Base-by-base conservation (phyloP, 768 basidiomycete species). In the Lactarius quietus region DNA sequence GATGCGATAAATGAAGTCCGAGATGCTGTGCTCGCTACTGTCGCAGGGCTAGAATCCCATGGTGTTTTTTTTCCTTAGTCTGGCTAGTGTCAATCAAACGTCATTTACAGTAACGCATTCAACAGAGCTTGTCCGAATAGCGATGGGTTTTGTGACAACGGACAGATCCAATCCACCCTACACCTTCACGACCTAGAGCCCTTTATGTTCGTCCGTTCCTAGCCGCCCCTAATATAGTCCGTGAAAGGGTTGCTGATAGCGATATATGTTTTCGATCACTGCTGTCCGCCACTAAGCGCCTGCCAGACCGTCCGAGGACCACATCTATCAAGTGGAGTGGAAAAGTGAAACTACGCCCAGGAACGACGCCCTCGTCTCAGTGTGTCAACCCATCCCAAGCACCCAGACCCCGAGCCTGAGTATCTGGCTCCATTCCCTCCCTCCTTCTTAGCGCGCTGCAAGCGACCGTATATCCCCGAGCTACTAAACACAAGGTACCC, bases 401-500 rank as follows among this genome's bases (percentile, higher is more conserved):
- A 8, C 33, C 17, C 54, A 29, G 18, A 20, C 29, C 33, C 7
- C 31, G 17, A 18, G 18, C 31, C 29, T 18, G 29, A 33, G 29
- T 23, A 20, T 55, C n/a, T 64, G 63, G 57, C 63, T 64, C 63
- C 63, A 64, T 64, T 63, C 54, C 26, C 20, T 38, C 51, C 26
- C 58, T 63, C 54, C 26, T 18, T 38, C 51, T 33, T 18, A 57
- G 57, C 29, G 38, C n/a, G n/a, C n/a, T n/a, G n/a, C 29, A n/a
- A 14, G 57, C 48, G 26, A 51, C 14, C 48, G 48, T 51, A 23
- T 31, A 23, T 3, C 5, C 39, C 28, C 17, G 17, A 8, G 1
- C 52, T 35, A n/a, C n/a, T n/a, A n/a, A n/a, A 54, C 64, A 33
- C n/a, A 65, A 65, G 55, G 65, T 66, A 41, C 26, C 65, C 60